A percentile compares a stretch with the other conserved stretches of the same genome.
phyloP scores from a whole-genome alignment of 2,329 filamentous ascomycete genomes.

The Cladophialophora carrionii region DNA sequence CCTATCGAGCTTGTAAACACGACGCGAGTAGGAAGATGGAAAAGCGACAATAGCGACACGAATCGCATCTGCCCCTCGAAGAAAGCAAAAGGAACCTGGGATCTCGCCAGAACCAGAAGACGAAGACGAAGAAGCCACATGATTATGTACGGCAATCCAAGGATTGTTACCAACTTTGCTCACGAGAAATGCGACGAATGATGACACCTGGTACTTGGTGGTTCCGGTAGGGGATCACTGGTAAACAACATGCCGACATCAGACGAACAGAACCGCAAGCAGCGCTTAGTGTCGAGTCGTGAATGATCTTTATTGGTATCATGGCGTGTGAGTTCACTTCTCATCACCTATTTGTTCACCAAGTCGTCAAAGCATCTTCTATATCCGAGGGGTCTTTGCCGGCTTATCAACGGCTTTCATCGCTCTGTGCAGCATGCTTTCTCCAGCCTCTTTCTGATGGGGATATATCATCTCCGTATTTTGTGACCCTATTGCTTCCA shows the following conservation, averaged over 20 bases:
- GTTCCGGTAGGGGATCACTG: neutral
- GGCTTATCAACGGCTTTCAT: neutral
- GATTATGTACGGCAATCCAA: no score
- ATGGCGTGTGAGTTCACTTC: neutral
- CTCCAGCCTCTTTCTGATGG: neutral
- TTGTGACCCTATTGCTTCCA: neutral
- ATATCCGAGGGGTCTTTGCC: neutral
- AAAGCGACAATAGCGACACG: no score
- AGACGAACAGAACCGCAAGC: neutral
- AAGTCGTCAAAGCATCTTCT: neutral
- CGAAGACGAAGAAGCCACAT: no score
- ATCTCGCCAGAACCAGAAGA: no score
- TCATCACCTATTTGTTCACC: neutral
- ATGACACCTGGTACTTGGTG: no score
- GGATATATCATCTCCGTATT: neutral
- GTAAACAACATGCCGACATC: neutral
- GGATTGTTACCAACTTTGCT: no score
- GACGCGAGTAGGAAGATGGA: no score
- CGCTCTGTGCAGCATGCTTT: neutral
- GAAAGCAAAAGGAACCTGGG: no score
- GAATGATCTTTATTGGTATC: slow-evolving; percentile 1
- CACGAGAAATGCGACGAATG: no score
- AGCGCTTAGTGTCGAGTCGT: neutral
- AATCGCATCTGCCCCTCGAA: no score
- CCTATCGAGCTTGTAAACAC: no score